phyloP scores from a whole-genome alignment of 2,329 filamentous ascomycete species.

The Ceratocystis variospora region DNA sequence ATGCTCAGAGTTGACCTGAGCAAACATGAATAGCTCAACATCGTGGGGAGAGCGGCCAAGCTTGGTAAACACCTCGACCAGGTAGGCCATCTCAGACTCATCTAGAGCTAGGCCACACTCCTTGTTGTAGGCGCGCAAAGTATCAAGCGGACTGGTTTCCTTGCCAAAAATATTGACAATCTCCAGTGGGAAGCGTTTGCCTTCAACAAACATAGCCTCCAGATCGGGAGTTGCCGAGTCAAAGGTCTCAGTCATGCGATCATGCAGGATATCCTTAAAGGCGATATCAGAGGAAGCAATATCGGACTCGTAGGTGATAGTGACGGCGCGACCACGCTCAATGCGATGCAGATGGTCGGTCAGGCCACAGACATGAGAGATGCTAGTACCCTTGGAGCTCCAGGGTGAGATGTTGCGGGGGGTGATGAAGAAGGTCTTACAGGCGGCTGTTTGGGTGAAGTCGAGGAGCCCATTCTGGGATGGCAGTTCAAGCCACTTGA shows the following conservation, averaged over 20 bases:
- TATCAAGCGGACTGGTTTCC: slow-evolving; percentile 50
- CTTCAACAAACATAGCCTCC: slow-evolving; percentile 64
- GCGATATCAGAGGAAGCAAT: slow-evolving; percentile 30
- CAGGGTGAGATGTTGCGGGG: slow-evolving; percentile 88
- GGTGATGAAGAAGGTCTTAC: slow-evolving; percentile 46
- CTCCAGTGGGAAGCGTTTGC: slow-evolving; percentile 46
- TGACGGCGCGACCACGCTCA: slow-evolving; percentile 72
- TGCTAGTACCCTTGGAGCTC: slow-evolving; percentile 92
- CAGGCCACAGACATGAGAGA: slow-evolving; percentile 81
- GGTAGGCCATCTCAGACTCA: slow-evolving; percentile 77
- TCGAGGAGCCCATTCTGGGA: slow-evolving; percentile 10
- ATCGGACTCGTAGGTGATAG: slow-evolving; percentile 43
- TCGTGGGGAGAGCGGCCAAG: slow-evolving; percentile 52
- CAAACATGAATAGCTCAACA: slow-evolving; percentile 98
- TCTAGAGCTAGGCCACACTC: slow-evolving; percentile 77
- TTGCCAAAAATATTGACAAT: slow-evolving; percentile 61
- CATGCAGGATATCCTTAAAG: slow-evolving; percentile 62
- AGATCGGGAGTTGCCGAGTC: slow-evolving; percentile 53
- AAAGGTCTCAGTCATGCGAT: slow-evolving; percentile 90
- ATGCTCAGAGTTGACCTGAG: slow-evolving; percentile 97
- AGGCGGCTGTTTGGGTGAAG: slow-evolving; percentile 16
- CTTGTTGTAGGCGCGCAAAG: slow-evolving; percentile 71
- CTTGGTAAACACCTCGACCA: slow-evolving; percentile 49
- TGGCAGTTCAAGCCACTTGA: slow-evolving; percentile 20
- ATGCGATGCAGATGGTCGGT: slow-evolving; percentile 58